phyloP scores from a whole-genome alignment of 345 rosid species.

The Eutrema yunnanense region DNA sequence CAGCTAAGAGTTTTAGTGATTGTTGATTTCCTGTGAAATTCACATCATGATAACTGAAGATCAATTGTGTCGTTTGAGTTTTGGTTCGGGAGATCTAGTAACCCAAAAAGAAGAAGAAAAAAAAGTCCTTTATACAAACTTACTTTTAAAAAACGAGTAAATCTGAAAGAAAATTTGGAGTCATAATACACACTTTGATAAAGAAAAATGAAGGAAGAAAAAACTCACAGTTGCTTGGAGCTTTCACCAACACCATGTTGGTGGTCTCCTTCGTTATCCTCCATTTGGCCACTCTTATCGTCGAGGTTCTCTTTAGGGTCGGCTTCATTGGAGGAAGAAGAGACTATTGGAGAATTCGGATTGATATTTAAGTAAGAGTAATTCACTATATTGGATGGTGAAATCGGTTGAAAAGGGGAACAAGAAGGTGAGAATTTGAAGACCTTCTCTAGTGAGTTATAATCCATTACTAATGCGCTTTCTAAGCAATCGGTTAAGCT shows the following conservation, averaged over 20 bases:
- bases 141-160: background rate
- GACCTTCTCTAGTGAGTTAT: slow-evolving; percentile 20
- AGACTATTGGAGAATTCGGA: slow-evolving; percentile 41
- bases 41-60: background rate
- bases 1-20: background rate
- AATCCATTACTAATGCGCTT: slow-evolving; percentile 19
- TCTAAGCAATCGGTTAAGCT: slow-evolving; percentile 25
- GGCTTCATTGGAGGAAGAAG: slow-evolving; percentile 56
- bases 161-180: background rate
- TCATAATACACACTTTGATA: background rate
- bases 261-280: slow-evolving; percentile 26
- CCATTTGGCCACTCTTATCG: slow-evolving; percentile 30
- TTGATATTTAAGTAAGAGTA: slow-evolving; percentile 7
- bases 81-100: background rate
- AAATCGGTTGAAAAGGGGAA: slow-evolving; percentile 7
- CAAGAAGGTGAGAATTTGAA: slow-evolving; percentile 6
- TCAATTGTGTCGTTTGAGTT: too few relatives aligned
- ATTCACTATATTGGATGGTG: background rate
- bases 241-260: slow-evolving; percentile 38
- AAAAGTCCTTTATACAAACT: background rate
- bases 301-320: slow-evolving; percentile 40
- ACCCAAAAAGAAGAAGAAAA: background rate
- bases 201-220: background rate
- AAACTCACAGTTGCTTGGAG: slow-evolving; percentile 46
- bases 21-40: background rate